phyloP scores from a whole-genome alignment of 2,329 filamentous ascomycete species.

The Raffaelea arxii region DNA sequence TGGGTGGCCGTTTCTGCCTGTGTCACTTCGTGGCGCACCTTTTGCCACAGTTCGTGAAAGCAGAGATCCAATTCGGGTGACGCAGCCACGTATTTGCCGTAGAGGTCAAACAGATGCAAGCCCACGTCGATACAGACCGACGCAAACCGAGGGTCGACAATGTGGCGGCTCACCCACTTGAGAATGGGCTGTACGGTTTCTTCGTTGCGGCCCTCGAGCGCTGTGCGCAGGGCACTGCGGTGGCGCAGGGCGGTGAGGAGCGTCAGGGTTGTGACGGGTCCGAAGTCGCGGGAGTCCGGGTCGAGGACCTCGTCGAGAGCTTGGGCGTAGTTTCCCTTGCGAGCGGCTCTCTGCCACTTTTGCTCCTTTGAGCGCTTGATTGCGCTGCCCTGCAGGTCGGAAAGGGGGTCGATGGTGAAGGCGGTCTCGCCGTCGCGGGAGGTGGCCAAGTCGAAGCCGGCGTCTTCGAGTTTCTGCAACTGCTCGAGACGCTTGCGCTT shows the following conservation, averaged over 20 bases:
- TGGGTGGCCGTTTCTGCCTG: constrained; percentile 73
- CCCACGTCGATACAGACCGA: constrained; percentile 72
- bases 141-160: constrained; percentile 75
- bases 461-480: constrained; percentile 32
- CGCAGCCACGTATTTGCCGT: constrained; percentile 67
- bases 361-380: constrained; percentile 45
- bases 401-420: constrained; percentile 59
- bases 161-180: constrained; percentile 70
- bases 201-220: constrained; percentile 74
- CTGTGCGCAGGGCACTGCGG: constrained; percentile 71
- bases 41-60: constrained; percentile 57
- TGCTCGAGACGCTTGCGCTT: constrained; percentile 53
- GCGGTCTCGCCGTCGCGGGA: constrained; percentile 76
- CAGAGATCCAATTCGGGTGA: constrained; percentile 63
- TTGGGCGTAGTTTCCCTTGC: constrained; percentile 64
- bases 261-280: constrained; percentile 58
- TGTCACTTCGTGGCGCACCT: constrained; percentile 70
- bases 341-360: constrained; percentile 73
- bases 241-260: constrained; percentile 78
- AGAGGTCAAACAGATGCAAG: constrained; percentile 76
- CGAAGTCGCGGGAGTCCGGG: constrained; percentile 38
- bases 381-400: constrained; percentile 13
- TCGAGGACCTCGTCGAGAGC: constrained; percentile 74
- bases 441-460: constrained; percentile 57
- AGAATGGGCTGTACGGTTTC: constrained; percentile 71